phyloP scores from a whole-genome alignment of 2,329 filamentous ascomycete species.

The Karstenula rhodostoma region DNA sequence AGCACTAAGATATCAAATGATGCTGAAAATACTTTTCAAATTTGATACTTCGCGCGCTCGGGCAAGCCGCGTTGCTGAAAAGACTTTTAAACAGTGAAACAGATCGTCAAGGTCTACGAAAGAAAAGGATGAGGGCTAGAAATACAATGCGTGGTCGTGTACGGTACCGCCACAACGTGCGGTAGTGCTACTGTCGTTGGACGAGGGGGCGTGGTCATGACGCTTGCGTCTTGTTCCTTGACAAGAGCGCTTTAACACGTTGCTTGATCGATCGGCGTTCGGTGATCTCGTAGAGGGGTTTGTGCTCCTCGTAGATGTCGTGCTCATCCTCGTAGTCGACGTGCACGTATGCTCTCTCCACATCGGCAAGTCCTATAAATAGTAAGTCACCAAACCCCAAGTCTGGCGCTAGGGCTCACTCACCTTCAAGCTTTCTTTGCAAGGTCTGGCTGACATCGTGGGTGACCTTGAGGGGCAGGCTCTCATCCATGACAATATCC shows the following conservation, averaged over 20 bases:
- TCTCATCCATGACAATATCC: slow-evolving; percentile 67
- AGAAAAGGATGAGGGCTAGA: slow-evolving; percentile 3
- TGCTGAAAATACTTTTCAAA: no score
- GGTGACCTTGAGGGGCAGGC: slow-evolving; percentile 62
- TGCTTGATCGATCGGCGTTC: slow-evolving; percentile 44
- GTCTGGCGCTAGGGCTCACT: slow-evolving; percentile 16
- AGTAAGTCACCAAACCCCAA: slow-evolving; percentile 18
- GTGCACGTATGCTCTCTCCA: slow-evolving; percentile 59
- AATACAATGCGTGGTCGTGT: slow-evolving; percentile 14
- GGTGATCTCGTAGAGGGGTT: slow-evolving; percentile 48
- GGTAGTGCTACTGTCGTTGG: not conserved
- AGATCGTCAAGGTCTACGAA: not conserved
- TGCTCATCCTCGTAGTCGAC: slow-evolving; percentile 57
- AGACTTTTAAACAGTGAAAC: slow-evolving; percentile 15
- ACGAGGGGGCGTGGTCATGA: slow-evolving; percentile 9
- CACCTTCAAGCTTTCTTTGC: slow-evolving; percentile 68
- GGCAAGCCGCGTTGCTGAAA: no score
- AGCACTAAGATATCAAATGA: slow-evolving; percentile 20
- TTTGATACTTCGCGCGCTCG: no score
- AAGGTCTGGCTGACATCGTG: slow-evolving; percentile 68
- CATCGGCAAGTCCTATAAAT: slow-evolving; percentile 44
- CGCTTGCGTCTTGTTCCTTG: slow-evolving; percentile 32
- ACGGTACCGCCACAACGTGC: not conserved
- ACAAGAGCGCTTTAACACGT: slow-evolving; percentile 38
- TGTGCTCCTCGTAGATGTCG: slow-evolving; percentile 50